Conservation (phyloP, 345 rosid genomes). For the Sapria himalayana region DNA sequence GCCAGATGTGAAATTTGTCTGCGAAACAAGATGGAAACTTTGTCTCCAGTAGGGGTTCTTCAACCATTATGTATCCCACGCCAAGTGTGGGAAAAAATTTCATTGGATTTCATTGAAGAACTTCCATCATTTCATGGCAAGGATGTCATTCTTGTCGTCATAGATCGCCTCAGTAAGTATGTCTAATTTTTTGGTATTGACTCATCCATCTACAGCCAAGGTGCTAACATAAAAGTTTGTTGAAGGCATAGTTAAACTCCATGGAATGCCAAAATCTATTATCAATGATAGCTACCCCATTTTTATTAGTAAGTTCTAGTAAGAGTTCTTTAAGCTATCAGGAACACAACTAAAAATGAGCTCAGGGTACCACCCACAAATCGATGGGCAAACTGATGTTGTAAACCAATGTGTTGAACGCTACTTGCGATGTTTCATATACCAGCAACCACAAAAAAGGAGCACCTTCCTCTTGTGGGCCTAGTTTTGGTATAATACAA, state of each 20-base stretch:
- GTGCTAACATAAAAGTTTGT: no score
- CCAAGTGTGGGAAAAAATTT: neutral
- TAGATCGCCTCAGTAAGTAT: neutral
- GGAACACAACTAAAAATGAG: neutral
- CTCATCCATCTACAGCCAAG: no score
- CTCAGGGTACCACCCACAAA: constrained; percentile 4
- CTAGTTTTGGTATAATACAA: neutral
- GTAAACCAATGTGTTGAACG: constrained; percentile 1
- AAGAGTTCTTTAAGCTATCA: no score
- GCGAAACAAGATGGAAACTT: neutral
- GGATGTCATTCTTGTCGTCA: neutral
- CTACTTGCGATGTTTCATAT: neutral
- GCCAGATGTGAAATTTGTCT: neutral
- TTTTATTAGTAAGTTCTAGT: no score
- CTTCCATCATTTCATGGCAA: neutral
- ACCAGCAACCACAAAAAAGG: neutral
- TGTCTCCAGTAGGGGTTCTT: neutral
- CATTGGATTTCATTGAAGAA: neutral
- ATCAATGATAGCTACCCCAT: no score
- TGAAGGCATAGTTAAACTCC: no score
- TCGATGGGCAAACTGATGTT: neutral
- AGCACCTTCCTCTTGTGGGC: neutral
- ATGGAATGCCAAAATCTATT: no score
- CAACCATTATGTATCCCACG: neutral
- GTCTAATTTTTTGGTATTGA: neutral